Evolutionary conservation across 805 yeast genomes (phyloP).

Genomic region (Teunomyces tritomae): DNA sequence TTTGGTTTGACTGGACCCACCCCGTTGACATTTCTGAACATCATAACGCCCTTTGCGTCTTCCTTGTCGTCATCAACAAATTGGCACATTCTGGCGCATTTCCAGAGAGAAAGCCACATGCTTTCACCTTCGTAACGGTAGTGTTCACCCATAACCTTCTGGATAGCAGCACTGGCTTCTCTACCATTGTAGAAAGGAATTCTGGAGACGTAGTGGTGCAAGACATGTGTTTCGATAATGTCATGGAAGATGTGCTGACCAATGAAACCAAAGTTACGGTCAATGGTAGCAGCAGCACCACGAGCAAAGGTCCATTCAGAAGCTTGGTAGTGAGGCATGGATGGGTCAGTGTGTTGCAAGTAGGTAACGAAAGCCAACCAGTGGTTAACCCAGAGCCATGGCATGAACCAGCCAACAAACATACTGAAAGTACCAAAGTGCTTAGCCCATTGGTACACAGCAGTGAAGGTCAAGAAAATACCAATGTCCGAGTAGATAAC

Average conservation of each 20-base stretch:
- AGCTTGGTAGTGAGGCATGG: constrained; percentile 77
- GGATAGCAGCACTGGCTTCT: constrained; percentile 72
- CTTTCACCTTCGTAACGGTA: constrained; percentile 65
- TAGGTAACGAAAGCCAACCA: constrained; percentile 87
- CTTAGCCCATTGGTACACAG: constrained; percentile 59
- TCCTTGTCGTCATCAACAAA: constrained; percentile 72
- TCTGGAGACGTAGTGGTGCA: constrained; percentile 80
- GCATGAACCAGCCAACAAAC: constrained; percentile 68
- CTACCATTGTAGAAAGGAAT: constrained; percentile 89
- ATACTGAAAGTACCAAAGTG: constrained; percentile 62
- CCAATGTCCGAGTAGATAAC: constrained; percentile 75
- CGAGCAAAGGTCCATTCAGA: constrained; percentile 80
- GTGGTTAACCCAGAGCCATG: constrained; percentile 80
- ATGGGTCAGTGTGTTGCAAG: constrained; percentile 78
- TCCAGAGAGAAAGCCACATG: constrained; percentile 70
- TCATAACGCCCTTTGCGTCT: constrained; percentile 64
- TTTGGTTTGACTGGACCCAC: constrained; percentile 27
- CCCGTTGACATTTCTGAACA: constrained; percentile 73
- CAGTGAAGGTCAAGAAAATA: constrained; percentile 48
- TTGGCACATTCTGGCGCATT: constrained; percentile 63
- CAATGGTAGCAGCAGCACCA: constrained; percentile 89
- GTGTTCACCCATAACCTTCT: constrained; percentile 82
- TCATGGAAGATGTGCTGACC: constrained; percentile 82
- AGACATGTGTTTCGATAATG: constrained; percentile 86
- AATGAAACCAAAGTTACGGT: constrained; percentile 76